phyloP scores from a whole-genome alignment of 208 protist genomes.

The Wallacemonas rigidus region DNA sequence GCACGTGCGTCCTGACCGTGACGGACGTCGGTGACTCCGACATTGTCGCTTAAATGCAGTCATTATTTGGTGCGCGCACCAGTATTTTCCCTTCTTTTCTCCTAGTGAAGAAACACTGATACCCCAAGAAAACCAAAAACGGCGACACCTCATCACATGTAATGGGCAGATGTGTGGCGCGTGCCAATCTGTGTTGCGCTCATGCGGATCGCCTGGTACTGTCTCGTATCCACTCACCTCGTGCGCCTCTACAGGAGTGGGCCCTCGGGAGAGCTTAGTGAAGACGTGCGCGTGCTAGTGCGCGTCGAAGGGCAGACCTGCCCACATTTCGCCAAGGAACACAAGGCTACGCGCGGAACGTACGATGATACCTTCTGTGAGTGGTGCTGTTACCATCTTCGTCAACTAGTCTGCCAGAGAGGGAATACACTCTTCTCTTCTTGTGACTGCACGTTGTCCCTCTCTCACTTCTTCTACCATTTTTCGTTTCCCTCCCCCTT shows the following conservation, averaged over 20 bases:
- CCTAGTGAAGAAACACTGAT: conserved; percentile 11
- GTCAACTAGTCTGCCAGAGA: too few relatives aligned
- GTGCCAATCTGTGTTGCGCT: neutral
- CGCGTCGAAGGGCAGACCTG: too few relatives aligned
- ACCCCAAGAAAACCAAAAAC: conserved; percentile 8
- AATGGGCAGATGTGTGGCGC: neutral
- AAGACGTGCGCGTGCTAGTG: too few relatives aligned
- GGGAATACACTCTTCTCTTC: too few relatives aligned
- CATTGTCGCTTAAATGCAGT: conserved; percentile 82
- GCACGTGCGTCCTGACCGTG: conserved; percentile 96
- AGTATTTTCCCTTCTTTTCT: conserved; percentile 27
- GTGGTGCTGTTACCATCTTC: too few relatives aligned
- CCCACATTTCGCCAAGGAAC: too few relatives aligned
- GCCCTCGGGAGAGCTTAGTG: too few relatives aligned
- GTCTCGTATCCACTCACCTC: too few relatives aligned
- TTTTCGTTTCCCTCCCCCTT: neutral
- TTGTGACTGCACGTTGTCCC: neutral
- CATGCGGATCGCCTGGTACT: neutral
- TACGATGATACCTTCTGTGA: too few relatives aligned
- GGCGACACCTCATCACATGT: neutral
- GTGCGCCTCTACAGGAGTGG: too few relatives aligned
- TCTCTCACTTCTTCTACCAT: neutral
- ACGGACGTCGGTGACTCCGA: conserved; percentile 97
- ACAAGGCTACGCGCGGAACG: too few relatives aligned
- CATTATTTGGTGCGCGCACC: conserved; percentile 14